A percentile compares a stretch with the other conserved stretches of the same genome.
phyloP scores from a whole-genome alignment of 345 rosid species.

The Lepidium aucheri region DNA sequence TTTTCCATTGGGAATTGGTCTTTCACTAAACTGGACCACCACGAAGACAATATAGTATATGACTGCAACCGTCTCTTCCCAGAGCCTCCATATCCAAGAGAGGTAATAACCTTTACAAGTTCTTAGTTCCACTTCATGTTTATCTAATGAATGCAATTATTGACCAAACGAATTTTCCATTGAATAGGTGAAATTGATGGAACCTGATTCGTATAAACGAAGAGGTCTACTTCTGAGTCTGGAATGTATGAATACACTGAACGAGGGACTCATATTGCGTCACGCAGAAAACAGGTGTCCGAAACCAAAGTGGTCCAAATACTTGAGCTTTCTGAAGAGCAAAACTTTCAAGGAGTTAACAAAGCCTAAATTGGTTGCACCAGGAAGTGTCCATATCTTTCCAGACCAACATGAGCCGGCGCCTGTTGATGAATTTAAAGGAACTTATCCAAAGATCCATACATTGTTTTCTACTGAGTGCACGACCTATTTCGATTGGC shows the following conservation, averaged over 20 bases:
- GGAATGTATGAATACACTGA: slow-evolving; percentile 84
- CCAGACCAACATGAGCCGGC: slow-evolving; percentile 31
- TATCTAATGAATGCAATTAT: not conserved
- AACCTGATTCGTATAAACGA: slow-evolving; percentile 48
- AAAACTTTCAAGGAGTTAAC: slow-evolving; percentile 79
- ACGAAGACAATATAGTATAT: slow-evolving; percentile 84
- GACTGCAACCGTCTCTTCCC: slow-evolving; percentile 82
- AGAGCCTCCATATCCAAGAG: slow-evolving; percentile 96
- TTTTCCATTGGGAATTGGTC: slow-evolving; percentile 91
- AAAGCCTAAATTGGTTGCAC: slow-evolving; percentile 51
- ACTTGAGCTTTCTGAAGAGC: slow-evolving; percentile 91
- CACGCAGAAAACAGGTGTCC: slow-evolving; percentile 78
- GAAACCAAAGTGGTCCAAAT: slow-evolving; percentile 78
- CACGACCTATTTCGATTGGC: slow-evolving; percentile 93
- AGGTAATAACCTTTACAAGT: slow-evolving; percentile 45
- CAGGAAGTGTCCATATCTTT: slow-evolving; percentile 27
- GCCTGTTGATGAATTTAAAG: slow-evolving; percentile 35
- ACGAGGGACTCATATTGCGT: slow-evolving; percentile 73
- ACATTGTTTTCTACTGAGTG: slow-evolving; percentile 95
- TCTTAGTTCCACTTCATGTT: not conserved
- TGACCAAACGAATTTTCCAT: not conserved
- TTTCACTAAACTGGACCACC: slow-evolving; percentile 82
- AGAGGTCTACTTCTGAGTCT: slow-evolving; percentile 55
- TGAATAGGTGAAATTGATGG: slow-evolving; percentile 62
- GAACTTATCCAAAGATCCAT: slow-evolving; percentile 69